A percentile compares a stretch with the other conserved stretches of the same genome.
phyloP scores from a whole-genome alignment of 345 rosid species.

The Hypericum perforatum region DNA sequence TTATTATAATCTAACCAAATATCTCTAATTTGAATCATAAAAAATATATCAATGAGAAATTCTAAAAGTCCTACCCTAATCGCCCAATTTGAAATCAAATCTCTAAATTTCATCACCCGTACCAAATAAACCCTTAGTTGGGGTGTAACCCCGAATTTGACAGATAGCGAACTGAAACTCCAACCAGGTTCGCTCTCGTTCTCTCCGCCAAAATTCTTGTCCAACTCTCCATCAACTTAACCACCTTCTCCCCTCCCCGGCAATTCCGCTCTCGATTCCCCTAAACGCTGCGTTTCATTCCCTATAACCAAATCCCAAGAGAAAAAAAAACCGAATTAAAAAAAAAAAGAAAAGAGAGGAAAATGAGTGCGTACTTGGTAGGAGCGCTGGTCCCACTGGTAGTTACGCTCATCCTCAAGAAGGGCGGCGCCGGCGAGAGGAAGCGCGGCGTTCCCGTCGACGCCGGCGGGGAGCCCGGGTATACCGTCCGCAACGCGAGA shows the following conservation, averaged over 20 bases:
- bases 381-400: constrained; percentile 69
- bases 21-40: too few species aligned
- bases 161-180: constrained; percentile 1
- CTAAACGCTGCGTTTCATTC: too few species aligned
- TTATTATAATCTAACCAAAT: too few species aligned
- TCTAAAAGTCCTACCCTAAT: too few species aligned
- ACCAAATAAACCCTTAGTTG: too few species aligned
- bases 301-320: too few species aligned
- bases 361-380: constrained; percentile 69
- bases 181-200: background rate
- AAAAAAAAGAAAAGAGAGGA: constrained; percentile 7
- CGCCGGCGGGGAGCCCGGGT: constrained; percentile 80
- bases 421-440: constrained; percentile 37
- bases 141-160: too few species aligned
- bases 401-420: constrained; percentile 49
- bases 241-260: background rate
- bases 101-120: too few species aligned
- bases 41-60: too few species aligned
- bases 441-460: constrained; percentile 70
- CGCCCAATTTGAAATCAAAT: too few species aligned
- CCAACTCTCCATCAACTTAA: background rate
- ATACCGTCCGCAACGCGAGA: constrained; percentile 48
- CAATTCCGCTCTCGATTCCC: background rate
- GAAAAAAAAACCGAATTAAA: too few species aligned
- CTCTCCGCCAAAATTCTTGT: background rate